phyloP scores from a whole-genome alignment of 306 rosid species.

The Vigna radiata region DNA sequence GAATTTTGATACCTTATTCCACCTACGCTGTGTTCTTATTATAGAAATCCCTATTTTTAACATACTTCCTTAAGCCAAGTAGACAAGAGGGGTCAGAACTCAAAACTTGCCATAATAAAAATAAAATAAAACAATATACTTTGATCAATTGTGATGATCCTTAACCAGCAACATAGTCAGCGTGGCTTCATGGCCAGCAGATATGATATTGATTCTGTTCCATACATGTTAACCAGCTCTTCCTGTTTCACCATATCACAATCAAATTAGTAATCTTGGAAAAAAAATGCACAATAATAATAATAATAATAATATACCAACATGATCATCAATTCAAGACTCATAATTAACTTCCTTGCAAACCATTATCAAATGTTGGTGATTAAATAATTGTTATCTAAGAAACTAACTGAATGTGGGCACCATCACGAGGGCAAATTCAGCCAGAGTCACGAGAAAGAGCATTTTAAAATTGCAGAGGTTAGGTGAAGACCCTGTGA shows the following conservation, averaged over 20 bases:
- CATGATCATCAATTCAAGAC: no score
- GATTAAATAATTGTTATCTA: slow-evolving; percentile 12
- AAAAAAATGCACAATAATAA: not conserved
- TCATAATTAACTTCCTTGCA: not conserved
- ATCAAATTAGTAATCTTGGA: slow-evolving; percentile 19
- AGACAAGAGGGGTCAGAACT: not conserved
- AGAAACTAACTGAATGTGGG: not conserved
- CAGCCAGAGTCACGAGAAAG: not conserved
- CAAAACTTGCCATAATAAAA: slow-evolving; percentile 23
- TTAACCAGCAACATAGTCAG: not conserved
- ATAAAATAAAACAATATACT: not conserved
- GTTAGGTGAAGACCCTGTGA: no score
- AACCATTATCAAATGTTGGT: not conserved
- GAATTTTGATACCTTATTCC: not conserved
- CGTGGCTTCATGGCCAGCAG: slow-evolving; percentile 44
- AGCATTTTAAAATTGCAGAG: not conserved
- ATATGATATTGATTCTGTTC: slow-evolving; percentile 55
- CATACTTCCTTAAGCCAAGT: not conserved
- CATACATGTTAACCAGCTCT: slow-evolving; percentile 48
- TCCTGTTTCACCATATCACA: slow-evolving; percentile 54
- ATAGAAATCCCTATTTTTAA: not conserved
- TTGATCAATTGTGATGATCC: slow-evolving; percentile 10
- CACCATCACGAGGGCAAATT: slow-evolving; percentile 5
- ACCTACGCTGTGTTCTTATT: not conserved
- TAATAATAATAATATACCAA: no score